Percentiles rank a stretch among this genome's conserved stretches.
These are phyloP conservation scores for Cotoneaster glaucophyllus DNA, from an alignment of 306 rosid species.

Conservation along the genomic window DNA sequence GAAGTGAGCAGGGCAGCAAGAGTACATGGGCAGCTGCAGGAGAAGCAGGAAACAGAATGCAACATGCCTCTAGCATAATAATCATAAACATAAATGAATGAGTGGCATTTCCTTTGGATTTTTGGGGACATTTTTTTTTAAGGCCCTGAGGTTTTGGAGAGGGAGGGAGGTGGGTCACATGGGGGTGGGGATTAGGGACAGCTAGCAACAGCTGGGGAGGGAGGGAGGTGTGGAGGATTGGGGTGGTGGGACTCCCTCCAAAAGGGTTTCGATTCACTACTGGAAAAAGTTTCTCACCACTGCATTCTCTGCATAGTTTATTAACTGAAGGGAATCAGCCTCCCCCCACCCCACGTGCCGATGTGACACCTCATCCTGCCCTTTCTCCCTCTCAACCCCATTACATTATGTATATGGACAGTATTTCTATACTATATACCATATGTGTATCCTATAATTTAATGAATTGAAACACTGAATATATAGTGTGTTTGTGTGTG, in stretches of 20 bases:
- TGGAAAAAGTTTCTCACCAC: slow-evolving; percentile 29
- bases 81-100: background rate
- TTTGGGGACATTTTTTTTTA: slow-evolving; percentile 5
- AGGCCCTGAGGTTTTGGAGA: slow-evolving; percentile 42
- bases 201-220: slow-evolving; percentile 93
- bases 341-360: slow-evolving; percentile 97
- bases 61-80: background rate
- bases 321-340: slow-evolving; percentile 46
- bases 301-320: background rate
- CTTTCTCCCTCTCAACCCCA: slow-evolving; percentile 22
- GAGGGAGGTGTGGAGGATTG: background rate
- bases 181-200: slow-evolving; percentile 66
- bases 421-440: background rate
- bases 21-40: background rate
- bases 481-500: background rate
- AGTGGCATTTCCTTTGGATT: background rate
- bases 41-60: background rate
- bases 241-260: slow-evolving; percentile 21
- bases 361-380: slow-evolving; percentile 66
- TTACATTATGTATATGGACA: background rate
- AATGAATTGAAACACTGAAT: background rate
- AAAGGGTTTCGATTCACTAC: slow-evolving; percentile 26
- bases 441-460: background rate
- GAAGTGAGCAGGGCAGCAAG: background rate
- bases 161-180: slow-evolving; percentile 65